Conservation (phyloP, 1,284 basidiomycete genomes). For the Papiliotrema terrestris region DNA sequence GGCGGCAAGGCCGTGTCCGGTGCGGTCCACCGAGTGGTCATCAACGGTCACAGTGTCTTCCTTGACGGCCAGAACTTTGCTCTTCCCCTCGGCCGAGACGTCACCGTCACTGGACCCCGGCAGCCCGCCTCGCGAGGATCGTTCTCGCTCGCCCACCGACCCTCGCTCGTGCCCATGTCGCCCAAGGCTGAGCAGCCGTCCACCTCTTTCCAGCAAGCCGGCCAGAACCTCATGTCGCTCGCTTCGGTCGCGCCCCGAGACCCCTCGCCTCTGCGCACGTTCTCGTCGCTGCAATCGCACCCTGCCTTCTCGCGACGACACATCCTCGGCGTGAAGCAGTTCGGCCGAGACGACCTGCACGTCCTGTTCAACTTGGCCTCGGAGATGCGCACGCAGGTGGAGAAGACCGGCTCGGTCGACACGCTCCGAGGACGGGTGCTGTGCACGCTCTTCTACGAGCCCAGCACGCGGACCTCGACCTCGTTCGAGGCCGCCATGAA, state of each 20-base stretch:
- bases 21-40: constrained; percentile 82
- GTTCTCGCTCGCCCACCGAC: constrained; percentile 39
- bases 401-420: constrained; percentile 84
- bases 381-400: constrained; percentile 94
- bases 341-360: constrained; percentile 85
- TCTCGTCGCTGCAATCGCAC: constrained; percentile 56
- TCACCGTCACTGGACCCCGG: constrained; percentile 64
- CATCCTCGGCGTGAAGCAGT: constrained; percentile 92
- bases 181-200: constrained; percentile 12
- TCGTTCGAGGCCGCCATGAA: constrained; percentile 99
- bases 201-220: constrained; percentile 1
- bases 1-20: constrained; percentile 65
- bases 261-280: constrained; percentile 48
- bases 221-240: constrained; percentile 42
- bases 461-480: constrained; percentile 89
- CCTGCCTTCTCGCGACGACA: constrained; percentile 80
- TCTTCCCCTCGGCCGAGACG: constrained; percentile 67
- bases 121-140: constrained; percentile 33
- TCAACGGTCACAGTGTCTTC: constrained; percentile 87
- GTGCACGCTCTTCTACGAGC: constrained; percentile 96
- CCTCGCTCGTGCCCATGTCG: constrained; percentile 27
- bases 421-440: constrained; percentile 88
- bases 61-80: constrained; percentile 77
- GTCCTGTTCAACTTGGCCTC: constrained; percentile 91
- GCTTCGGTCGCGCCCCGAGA: constrained; percentile 23